These are phyloP conservation scores for Yamadazyma conglobata DNA, from an alignment of 1,139 yeast species.

Conservation along the genomic window DNA sequence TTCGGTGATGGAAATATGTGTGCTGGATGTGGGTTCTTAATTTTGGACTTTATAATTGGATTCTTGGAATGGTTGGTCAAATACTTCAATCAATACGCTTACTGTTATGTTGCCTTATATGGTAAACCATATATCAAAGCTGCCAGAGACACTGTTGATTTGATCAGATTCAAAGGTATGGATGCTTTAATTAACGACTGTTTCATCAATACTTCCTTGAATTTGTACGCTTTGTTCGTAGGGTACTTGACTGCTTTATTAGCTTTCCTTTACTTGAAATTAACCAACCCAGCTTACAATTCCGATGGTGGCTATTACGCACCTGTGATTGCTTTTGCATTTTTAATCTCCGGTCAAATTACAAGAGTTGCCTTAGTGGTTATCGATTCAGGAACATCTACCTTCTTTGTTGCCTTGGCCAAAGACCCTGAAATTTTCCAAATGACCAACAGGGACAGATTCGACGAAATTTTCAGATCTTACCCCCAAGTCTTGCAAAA, in stretches of 20 bases:
- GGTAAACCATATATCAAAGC: slow-evolving; percentile 75
- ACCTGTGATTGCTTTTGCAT: slow-evolving; percentile 74
- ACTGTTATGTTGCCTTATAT: slow-evolving; percentile 81
- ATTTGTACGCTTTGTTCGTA: slow-evolving; percentile 67
- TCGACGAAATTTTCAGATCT: slow-evolving; percentile 64
- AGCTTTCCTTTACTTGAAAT: slow-evolving; percentile 66
- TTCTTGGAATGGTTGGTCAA: slow-evolving; percentile 75
- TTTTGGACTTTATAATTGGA: slow-evolving; percentile 59
- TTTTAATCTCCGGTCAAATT: slow-evolving; percentile 74
- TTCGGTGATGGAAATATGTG: slow-evolving; percentile 52
- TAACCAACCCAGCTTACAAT: slow-evolving; percentile 73
- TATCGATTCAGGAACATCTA: slow-evolving; percentile 76
- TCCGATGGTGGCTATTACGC: slow-evolving; percentile 64
- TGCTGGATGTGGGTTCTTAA: slow-evolving; percentile 52
- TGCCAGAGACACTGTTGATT: slow-evolving; percentile 79
- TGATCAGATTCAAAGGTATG: slow-evolving; percentile 75
- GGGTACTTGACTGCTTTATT: slow-evolving; percentile 68
- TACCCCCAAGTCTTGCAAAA: slow-evolving; percentile 75
- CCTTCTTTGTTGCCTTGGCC: slow-evolving; percentile 84
- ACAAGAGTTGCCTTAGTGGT: slow-evolving; percentile 70
- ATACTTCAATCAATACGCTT: slow-evolving; percentile 89
- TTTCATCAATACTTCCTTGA: slow-evolving; percentile 71
- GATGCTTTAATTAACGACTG: slow-evolving; percentile 86
- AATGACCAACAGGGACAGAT: slow-evolving; percentile 71
- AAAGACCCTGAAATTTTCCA: slow-evolving; percentile 85